Conservation (phyloP, 1,284 basidiomycete species). For the Puccinia horiana region DNA sequence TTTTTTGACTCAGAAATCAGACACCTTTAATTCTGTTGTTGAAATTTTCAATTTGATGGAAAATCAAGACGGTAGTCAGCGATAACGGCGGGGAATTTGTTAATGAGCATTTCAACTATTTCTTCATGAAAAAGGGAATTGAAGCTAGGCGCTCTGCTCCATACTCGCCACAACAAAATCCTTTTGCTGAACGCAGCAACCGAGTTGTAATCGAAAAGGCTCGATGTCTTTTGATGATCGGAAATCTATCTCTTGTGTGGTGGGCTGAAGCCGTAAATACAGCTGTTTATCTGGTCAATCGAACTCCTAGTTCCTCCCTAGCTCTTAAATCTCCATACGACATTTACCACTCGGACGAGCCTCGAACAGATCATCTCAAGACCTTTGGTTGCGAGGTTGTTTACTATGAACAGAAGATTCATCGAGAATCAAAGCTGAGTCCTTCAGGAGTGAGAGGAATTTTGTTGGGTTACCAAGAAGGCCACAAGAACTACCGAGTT, state of each 20-base stretch:
- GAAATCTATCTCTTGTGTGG: not conserved
- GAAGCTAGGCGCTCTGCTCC: not conserved
- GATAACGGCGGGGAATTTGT: too few relatives aligned
- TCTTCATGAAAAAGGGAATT: not conserved
- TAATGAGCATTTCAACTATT: not conserved
- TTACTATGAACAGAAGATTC: too few relatives aligned
- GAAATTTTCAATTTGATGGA: too few relatives aligned
- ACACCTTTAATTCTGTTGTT: not conserved
- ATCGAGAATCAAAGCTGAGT: not conserved
- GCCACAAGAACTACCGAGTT: slow-evolving; percentile 5
- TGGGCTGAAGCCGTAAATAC: not conserved
- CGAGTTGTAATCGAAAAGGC: not conserved
- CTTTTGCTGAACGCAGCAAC: not conserved
- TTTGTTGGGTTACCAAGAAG: slow-evolving; percentile 1
- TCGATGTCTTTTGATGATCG: not conserved
- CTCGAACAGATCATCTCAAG: too few relatives aligned
- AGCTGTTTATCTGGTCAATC: not conserved
- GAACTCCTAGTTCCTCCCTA: too few relatives aligned
- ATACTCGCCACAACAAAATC: not conserved
- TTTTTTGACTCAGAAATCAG: not conserved
- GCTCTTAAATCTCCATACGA: too few relatives aligned
- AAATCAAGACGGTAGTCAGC: too few relatives aligned
- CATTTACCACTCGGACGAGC: not conserved
- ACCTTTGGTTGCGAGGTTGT: too few relatives aligned
- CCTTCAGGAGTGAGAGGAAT: not conserved